These are phyloP conservation scores for Nicotiana benthamiana DNA, from an alignment of 257 asterid species.

Conservation along the genomic window DNA sequence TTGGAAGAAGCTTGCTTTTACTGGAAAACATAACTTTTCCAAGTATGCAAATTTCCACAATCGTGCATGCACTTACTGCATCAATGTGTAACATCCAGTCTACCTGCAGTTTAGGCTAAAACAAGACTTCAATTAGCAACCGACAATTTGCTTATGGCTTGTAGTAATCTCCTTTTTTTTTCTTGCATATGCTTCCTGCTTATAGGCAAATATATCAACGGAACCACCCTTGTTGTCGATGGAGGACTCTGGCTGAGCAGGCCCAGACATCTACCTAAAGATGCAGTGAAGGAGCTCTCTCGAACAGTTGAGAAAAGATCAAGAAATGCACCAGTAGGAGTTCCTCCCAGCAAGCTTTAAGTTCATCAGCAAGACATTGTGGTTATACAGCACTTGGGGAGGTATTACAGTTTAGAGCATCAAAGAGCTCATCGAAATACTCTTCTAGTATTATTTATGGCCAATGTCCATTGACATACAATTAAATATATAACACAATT, in stretches of 20 bases:
- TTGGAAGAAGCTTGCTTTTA: neutral
- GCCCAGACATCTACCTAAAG: constrained; percentile 59
- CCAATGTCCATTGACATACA: neutral
- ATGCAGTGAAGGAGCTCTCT: constrained; percentile 55
- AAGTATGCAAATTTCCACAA: neutral
- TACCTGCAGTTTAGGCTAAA: neutral
- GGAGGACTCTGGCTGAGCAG: constrained; percentile 79
- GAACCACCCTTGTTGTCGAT: constrained; percentile 53
- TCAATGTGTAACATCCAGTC: neutral
- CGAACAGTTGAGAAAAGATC: constrained; percentile 63
- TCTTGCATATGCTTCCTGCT: neutral
- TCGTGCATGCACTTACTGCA: neutral
- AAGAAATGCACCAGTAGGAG: constrained; percentile 51
- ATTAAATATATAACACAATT: neutral
- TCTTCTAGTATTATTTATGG: neutral
- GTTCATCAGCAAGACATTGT: neutral
- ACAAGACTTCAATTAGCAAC: neutral
- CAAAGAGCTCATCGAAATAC: neutral
- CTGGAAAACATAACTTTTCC: neutral
- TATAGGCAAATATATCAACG: constrained; percentile 71
- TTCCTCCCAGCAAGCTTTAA: constrained; percentile 64
- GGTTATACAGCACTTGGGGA: neutral
- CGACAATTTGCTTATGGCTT: neutral
- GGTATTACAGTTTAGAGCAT: neutral
- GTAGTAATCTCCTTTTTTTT: neutral